phyloP scores from a whole-genome alignment of 306 rosid species.

The Mimosa pudica region DNA sequence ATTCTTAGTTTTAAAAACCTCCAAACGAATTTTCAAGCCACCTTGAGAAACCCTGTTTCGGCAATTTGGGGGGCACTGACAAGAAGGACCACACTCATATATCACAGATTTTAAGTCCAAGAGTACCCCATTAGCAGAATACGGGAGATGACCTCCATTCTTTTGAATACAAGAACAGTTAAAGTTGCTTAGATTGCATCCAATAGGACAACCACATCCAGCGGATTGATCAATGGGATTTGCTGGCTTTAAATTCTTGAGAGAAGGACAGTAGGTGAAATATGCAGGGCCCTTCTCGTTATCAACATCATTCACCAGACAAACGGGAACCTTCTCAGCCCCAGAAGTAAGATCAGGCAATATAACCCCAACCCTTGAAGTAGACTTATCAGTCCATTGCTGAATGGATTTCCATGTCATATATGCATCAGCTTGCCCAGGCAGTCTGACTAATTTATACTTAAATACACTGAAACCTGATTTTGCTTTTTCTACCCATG shows the following conservation, averaged over 20 bases:
- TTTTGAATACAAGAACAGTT: constrained; percentile 76
- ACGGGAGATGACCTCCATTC: constrained; percentile 70
- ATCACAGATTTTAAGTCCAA: constrained; percentile 64
- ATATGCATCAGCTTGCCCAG: constrained; percentile 75
- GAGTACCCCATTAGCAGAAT: constrained; percentile 58
- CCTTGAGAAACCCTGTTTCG: constrained; percentile 72
- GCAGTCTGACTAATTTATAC: constrained; percentile 64
- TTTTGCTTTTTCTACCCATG: constrained; percentile 86
- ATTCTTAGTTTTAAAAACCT: constrained; percentile 75
- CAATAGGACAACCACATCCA: constrained; percentile 79
- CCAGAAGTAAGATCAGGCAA: constrained; percentile 92
- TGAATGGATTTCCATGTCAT: constrained; percentile 70
- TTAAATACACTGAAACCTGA: constrained; percentile 81
- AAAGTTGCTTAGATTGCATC: constrained; percentile 60
- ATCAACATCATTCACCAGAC: constrained; percentile 93
- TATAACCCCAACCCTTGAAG: constrained; percentile 71
- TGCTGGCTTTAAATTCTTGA: constrained; percentile 58
- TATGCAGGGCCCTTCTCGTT: constrained; percentile 93
- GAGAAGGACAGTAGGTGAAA: constrained; percentile 67
- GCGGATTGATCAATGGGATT: constrained; percentile 51
- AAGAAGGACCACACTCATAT: constrained; percentile 80
- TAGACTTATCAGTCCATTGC: constrained; percentile 68
- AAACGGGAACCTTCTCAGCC: constrained; percentile 80
- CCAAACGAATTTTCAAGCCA: constrained; percentile 73
- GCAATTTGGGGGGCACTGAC: constrained; percentile 81